Base-by-base conservation (phyloP, 2,329 filamentous ascomycete genomes). In the Penicillium sclerotiorum region DNA sequence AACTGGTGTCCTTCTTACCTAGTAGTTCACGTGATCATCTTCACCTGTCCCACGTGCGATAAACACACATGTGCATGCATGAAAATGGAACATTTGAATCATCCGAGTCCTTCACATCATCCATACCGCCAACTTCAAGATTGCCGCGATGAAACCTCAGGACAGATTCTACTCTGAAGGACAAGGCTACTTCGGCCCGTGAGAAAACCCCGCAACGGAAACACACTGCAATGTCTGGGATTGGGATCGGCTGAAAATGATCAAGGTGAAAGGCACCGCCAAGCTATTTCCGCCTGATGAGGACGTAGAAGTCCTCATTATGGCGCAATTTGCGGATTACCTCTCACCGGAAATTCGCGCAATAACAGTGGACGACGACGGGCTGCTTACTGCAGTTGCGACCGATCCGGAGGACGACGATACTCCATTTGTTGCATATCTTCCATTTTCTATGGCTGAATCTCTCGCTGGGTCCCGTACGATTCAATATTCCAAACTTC, bases 251-350 rank as follows among this genome's bases (percentile, higher is more conserved):
- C 47, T 63, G 20, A 47, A 47, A 8, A 43, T 60, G 42, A 35
- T 61, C 15, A 63, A 58, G 28, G 30, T 61, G n/a, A 61, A 62
- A 55, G 56, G 59, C 38, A 61, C 51, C 11, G 53, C 53, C 22
- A 61, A 56, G 35, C 52, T 60, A 1, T 61, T 62, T 30, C 55
- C 28, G 8, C 59, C 59, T 5, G 47, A 61, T 1, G 51, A 56
- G 28, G 50, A 61, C 37, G 15, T 49, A 9, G 56, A 62, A 38
- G 38, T 49, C 39, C 21, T 23, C 12, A 43, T 56, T 49, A 13
- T 61, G 25, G 47, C 58, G 3, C 48, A 50, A 45, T 55, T 59
- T 8, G 47, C 49, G 17, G 60, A 63, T 47, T 51, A 43, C 8
- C 22, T 61, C 3, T 61, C 55, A 8, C 49, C 56, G 1, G 40